These are phyloP conservation scores for Oryza coarctata DNA, from an alignment of 176 grass and related monocot genomes.

Conservation along the genomic window DNA sequence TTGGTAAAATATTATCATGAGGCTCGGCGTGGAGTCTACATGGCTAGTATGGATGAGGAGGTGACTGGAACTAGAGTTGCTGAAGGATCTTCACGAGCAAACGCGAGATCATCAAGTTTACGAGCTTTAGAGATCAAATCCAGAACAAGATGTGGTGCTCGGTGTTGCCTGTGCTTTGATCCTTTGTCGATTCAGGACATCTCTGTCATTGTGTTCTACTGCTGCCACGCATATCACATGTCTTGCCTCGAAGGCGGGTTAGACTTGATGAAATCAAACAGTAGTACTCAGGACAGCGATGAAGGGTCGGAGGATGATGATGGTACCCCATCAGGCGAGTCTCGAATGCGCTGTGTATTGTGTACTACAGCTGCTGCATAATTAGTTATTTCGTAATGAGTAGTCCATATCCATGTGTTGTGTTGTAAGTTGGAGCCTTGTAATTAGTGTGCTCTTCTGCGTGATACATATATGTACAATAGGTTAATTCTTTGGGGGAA, in stretches of 20 bases:
- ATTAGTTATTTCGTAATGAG: conserved; percentile 39
- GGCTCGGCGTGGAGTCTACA: conserved; percentile 72
- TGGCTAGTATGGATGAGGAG: conserved; percentile 74
- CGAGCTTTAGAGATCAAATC: conserved; percentile 65
- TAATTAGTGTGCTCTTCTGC: conserved; percentile 58
- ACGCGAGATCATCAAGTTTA: conserved; percentile 45
- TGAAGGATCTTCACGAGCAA: conserved; percentile 40
- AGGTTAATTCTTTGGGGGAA: conserved; percentile 55
- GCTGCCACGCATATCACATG: conserved; percentile 89
- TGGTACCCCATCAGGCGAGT: conserved; percentile 35
- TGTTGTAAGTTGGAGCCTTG: conserved; percentile 58
- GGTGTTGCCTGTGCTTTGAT: conserved; percentile 94
- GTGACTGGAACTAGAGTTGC: conserved; percentile 43
- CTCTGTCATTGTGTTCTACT: conserved; percentile 83
- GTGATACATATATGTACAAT: conserved; percentile 51
- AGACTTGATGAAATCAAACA: conserved; percentile 61
- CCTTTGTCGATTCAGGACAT: conserved; percentile 74
- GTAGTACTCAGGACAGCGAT: conserved; percentile 33
- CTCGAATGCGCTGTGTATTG: conserved; percentile 82
- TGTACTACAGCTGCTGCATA: conserved; percentile 82
- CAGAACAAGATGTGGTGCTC: conserved; percentile 75
- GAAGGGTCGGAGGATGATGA: conserved; percentile 48
- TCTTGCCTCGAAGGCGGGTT: conserved; percentile 73
- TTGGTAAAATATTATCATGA: conserved; percentile 93
- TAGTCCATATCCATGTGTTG: conserved; percentile 25